A percentile compares a stretch with the other conserved stretches of the same genome.
Conservation (phyloP, 345 rosid genomes). For the Chamaenerion angustifolium region DNA sequence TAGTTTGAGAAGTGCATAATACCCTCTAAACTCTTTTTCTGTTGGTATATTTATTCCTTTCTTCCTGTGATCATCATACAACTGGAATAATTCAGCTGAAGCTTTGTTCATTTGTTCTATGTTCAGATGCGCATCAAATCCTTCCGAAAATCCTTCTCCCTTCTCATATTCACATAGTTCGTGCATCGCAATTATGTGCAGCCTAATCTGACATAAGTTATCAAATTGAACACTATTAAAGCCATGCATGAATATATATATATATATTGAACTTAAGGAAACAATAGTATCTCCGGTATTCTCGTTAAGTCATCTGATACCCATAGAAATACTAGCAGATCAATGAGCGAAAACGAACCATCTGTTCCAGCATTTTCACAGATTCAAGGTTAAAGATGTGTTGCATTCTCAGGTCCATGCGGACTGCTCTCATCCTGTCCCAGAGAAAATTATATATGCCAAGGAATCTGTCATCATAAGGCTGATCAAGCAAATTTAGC, state of each 20-base stretch:
- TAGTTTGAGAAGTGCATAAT: conserved; percentile 95
- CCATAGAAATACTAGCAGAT: too few relatives aligned
- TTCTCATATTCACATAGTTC: conserved; percentile 84
- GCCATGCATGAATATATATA: background rate
- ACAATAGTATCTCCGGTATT: background rate
- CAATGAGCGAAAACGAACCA: conserved; percentile 36
- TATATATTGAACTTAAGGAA: background rate
- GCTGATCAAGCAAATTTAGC: conserved; percentile 74
- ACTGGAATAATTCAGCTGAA: conserved; percentile 88
- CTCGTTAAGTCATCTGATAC: background rate
- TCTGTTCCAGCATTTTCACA: conserved; percentile 84
- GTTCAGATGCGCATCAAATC: conserved; percentile 96
- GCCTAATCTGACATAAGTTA: conserved; percentile 62
- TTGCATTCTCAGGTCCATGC: conserved; percentile 97
- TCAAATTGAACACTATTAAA: conserved; percentile 9
- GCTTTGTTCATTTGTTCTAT: conserved; percentile 99
- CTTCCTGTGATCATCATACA: conserved; percentile 97
- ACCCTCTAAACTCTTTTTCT: conserved; percentile 92
- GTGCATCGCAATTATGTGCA: conserved; percentile 92
- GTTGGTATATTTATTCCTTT: conserved; percentile 58
- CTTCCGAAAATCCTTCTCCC: conserved; percentile 97
- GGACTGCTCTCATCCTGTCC: conserved; percentile 97
- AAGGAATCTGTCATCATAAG: conserved; percentile 66
- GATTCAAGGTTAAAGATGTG: conserved; percentile 77
- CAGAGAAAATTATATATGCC: conserved; percentile 85